These are phyloP conservation scores for Zoysia matrella DNA, from an alignment of 202 grass and related monocot genomes.

Conservation along the genomic window DNA sequence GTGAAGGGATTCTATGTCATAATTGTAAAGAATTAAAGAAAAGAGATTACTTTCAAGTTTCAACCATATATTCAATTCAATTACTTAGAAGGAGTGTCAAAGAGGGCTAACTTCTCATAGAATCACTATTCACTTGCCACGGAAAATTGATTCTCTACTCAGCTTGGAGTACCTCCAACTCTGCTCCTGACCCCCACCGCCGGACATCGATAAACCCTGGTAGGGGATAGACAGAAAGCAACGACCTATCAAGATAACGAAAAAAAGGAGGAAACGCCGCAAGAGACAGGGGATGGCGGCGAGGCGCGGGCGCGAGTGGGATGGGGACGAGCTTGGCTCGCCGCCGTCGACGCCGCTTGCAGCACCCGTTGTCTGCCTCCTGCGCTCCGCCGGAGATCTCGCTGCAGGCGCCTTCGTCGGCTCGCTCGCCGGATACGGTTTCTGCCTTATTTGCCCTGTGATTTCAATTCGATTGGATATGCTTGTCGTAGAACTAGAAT, in stretches of 20 bases:
- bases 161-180: too few relatives aligned
- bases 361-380: conserved; percentile 63
- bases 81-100: too few relatives aligned
- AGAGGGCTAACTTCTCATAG: too few relatives aligned
- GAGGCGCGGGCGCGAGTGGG: conserved; percentile 42
- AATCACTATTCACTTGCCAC: too few relatives aligned
- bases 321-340: conserved; percentile 46
- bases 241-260: neutral
- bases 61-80: too few relatives aligned
- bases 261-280: neutral
- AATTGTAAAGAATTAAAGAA: too few relatives aligned
- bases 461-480: neutral
- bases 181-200: neutral
- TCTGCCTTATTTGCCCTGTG: neutral
- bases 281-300: conserved; percentile 37
- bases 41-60: too few relatives aligned
- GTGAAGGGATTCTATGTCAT: too few relatives aligned
- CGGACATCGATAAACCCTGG: conserved; percentile 3
- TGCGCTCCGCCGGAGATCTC: conserved; percentile 77
- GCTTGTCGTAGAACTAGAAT: neutral
- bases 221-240: neutral
- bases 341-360: conserved; percentile 22
- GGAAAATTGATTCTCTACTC: too few relatives aligned
- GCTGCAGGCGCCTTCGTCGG: conserved; percentile 75
- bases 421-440: conserved; percentile 86